These are phyloP conservation scores for Fusarium buharicum DNA, from an alignment of 2,329 filamentous ascomycete genomes.

Conservation along the genomic window DNA sequence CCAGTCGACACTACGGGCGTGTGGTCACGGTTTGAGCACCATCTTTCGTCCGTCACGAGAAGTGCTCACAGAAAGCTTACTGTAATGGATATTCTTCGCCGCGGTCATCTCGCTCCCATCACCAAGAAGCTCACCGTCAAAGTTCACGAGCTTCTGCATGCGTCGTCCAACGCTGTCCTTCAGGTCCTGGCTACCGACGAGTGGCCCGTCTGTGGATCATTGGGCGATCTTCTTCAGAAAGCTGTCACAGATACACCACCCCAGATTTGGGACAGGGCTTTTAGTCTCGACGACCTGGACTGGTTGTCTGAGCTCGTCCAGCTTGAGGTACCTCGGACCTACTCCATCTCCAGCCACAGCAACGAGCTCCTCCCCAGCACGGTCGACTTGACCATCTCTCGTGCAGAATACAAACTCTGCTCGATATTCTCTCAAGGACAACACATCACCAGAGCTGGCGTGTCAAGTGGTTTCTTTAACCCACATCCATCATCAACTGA, in stretches of 20 bases:
- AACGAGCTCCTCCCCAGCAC: conserved; percentile 62
- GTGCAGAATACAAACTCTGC: conserved; percentile 61
- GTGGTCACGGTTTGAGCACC: conserved; percentile 61
- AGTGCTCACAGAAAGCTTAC: conserved; percentile 50
- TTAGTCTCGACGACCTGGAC: conserved; percentile 56
- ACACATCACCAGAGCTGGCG: conserved; percentile 54
- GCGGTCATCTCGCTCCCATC: conserved; percentile 62
- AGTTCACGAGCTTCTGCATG: conserved; percentile 59
- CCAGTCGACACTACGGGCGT: conserved; percentile 52
- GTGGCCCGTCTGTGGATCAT: conserved; percentile 62
- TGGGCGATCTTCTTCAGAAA: conserved; percentile 62
- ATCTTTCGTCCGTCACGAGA: conserved; percentile 54
- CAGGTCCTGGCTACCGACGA: conserved; percentile 61
- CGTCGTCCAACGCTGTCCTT: conserved; percentile 61
- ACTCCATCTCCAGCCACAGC: conserved; percentile 63
- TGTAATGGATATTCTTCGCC: conserved; percentile 60
- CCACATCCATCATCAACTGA: conserved; percentile 51
- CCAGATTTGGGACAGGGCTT: conserved; percentile 63
- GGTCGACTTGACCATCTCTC: conserved; percentile 62
- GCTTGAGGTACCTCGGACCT: conserved; percentile 63
- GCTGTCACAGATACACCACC: conserved; percentile 60
- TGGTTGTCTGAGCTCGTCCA: conserved; percentile 60
- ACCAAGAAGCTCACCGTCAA: conserved; percentile 62
- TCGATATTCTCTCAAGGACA: conserved; percentile 52
- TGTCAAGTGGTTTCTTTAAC: conserved; percentile 66